phyloP scores from a whole-genome alignment of 2,329 filamentous ascomycete species.

The Xylariales sp. region DNA sequence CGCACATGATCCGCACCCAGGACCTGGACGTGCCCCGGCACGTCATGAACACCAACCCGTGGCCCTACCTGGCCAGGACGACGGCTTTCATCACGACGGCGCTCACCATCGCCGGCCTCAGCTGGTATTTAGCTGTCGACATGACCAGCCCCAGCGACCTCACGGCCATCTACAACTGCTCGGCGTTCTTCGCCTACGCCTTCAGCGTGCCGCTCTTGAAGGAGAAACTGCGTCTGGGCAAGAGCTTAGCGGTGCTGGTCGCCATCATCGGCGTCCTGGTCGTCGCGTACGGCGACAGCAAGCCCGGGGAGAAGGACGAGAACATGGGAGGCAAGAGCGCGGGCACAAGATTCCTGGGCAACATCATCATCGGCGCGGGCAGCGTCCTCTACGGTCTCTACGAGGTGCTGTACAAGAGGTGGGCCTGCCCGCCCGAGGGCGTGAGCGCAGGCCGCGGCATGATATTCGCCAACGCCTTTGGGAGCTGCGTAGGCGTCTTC shows the following conservation, averaged over 20 bases:
- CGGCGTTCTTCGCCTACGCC: constrained; percentile 96
- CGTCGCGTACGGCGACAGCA: constrained; percentile 87
- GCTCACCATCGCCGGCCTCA: constrained; percentile 84
- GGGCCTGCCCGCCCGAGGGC: constrained; percentile 89
- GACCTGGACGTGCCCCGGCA: constrained; percentile 60
- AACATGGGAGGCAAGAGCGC: constrained; percentile 35
- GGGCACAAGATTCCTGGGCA: constrained; percentile 71
- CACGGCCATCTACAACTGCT: constrained; percentile 99
- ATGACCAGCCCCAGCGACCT: constrained; percentile 89
- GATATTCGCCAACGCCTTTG: constrained; percentile 92
- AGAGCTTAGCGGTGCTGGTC: constrained; percentile 79
- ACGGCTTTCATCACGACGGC: constrained; percentile 80
- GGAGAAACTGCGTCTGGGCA: constrained; percentile 79
- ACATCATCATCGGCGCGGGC: constrained; percentile 86
- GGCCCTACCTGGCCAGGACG: constrained; percentile 70
- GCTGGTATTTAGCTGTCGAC: constrained; percentile 94
- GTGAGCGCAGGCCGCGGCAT: constrained; percentile 82
- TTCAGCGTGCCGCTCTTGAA: constrained; percentile 88
- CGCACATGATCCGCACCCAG: constrained; percentile 81
- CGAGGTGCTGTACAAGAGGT: constrained; percentile 92
- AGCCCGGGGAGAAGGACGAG: constrained; percentile 42
- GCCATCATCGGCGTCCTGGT: constrained; percentile 87
- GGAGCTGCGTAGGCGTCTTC: constrained; percentile 79
- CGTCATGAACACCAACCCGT: constrained; percentile 33
- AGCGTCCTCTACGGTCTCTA: constrained; percentile 94